These are phyloP conservation scores for Mycena floridula DNA, from an alignment of 768 basidiomycete genomes.

Conservation along the genomic window DNA sequence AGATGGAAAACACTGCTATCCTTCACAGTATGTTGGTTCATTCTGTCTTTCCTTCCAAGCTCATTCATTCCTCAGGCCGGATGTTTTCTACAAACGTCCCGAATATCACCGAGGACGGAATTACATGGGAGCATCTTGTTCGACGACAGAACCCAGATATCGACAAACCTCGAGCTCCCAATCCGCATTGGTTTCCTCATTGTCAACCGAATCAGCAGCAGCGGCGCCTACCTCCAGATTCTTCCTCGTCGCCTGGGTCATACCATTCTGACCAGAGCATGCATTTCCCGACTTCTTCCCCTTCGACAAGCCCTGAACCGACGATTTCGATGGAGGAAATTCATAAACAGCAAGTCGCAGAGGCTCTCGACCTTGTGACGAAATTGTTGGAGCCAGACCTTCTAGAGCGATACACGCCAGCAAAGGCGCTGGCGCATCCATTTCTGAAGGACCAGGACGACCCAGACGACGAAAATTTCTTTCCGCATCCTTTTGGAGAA, in stretches of 20 bases:
- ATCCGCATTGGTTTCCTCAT: slow-evolving; percentile 53
- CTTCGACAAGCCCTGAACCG: slow-evolving; percentile 11
- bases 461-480: slow-evolving; percentile 54
- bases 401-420: slow-evolving; percentile 71
- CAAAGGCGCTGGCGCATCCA: slow-evolving; percentile 67
- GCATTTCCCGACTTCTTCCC: slow-evolving; percentile 15
- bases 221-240: background rate
- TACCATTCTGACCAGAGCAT: slow-evolving; percentile 13
- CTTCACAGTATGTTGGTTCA: slow-evolving; percentile 73
- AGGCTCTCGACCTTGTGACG: slow-evolving; percentile 72
- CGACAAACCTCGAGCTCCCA: slow-evolving; percentile 41
- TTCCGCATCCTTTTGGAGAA: slow-evolving; percentile 63
- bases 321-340: slow-evolving; percentile 20
- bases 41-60: slow-evolving; percentile 1
- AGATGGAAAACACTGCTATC: slow-evolving; percentile 81
- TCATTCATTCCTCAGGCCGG: slow-evolving; percentile 50
- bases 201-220: slow-evolving; percentile 14
- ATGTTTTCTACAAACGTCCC: slow-evolving; percentile 90
- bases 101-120: slow-evolving; percentile 58
- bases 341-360: slow-evolving; percentile 50
- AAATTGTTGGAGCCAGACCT: slow-evolving; percentile 72
- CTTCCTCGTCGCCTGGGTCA: slow-evolving; percentile 5
- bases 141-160: slow-evolving; percentile 71
- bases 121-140: slow-evolving; percentile 70
- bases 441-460: slow-evolving; percentile 46